Conservation (phyloP, 2,329 filamentous ascomycete genomes). For the Ophiocordyceps sinensis region DNA sequence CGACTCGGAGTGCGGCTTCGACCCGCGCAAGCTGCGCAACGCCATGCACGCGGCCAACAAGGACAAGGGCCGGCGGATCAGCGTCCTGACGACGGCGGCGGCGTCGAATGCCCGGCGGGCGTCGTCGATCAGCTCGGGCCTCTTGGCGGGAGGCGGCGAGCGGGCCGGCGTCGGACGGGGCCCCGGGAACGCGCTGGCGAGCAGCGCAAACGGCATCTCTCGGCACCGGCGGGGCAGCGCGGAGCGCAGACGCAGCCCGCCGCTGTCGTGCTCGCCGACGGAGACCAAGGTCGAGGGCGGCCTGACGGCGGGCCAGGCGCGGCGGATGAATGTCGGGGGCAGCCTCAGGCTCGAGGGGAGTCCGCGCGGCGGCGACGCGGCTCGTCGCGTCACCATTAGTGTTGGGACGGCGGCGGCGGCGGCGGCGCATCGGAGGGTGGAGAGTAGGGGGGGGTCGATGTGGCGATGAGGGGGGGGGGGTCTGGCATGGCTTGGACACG, state of each 20-base stretch:
- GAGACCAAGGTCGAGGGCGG: constrained; percentile 22
- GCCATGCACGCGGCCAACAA: constrained; percentile 39
- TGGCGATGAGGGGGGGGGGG: constrained; percentile 13
- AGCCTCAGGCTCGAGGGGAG: constrained; percentile 16
- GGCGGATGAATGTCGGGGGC: constrained; percentile 40
- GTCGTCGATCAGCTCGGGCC: constrained; percentile 25
- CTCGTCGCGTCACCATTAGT: constrained; percentile 23
- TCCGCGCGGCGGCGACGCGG: constrained; percentile 10
- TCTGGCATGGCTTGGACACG: too few species aligned
- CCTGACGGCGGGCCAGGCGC: constrained; percentile 39
- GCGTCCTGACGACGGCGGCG: constrained; percentile 20
- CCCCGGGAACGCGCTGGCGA: constrained; percentile 25
- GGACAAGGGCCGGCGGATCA: constrained; percentile 25
- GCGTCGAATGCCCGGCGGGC: constrained; percentile 25
- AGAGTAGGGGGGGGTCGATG: constrained; percentile 12
- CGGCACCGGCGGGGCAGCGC: constrained; percentile 34
- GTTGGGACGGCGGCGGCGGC: constrained; percentile 10
- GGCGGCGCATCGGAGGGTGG: constrained; percentile 14
- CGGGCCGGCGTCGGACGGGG: constrained; percentile 18
- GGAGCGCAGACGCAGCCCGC: constrained; percentile 37
- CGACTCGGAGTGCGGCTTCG: constrained; percentile 36
- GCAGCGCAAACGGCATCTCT: constrained; percentile 40
- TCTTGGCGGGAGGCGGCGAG: constrained; percentile 6
- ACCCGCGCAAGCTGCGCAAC: constrained; percentile 38
- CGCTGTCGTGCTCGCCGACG: constrained; percentile 36